Percentiles rank a stretch among this genome's conserved stretches.
Conservation (phyloP, 2,329 filamentous ascomycete genomes). For the Monilinia fructigena region DNA sequence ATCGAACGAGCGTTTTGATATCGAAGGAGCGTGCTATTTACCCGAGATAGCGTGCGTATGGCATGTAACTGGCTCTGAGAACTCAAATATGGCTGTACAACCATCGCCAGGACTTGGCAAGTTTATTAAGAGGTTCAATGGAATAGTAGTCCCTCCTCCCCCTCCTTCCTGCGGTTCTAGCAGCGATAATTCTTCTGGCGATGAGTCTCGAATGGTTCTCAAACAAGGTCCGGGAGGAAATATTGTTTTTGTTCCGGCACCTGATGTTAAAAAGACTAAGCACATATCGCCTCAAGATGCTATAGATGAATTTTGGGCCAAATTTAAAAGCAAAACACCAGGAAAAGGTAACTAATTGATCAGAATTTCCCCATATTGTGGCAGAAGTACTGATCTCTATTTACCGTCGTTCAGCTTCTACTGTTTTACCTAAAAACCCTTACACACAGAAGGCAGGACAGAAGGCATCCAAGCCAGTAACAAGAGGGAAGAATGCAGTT, state of each 20-base stretch:
- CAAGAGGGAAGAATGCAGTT: conserved; percentile 56
- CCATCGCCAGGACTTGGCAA: conserved; percentile 10
- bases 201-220: background rate
- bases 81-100: background rate
- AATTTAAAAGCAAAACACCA: conserved; percentile 67
- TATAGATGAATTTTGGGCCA: conserved; percentile 71
- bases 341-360: conserved; percentile 56
- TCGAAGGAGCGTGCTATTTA: background rate
- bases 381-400: conserved; percentile 10
- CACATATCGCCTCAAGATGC: conserved; percentile 63
- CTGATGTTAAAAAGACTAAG: conserved; percentile 41
- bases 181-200: conserved; percentile 12
- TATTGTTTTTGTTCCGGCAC: conserved; percentile 9
- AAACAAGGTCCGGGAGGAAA: conserved; percentile 19
- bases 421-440: conserved; percentile 66
- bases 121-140: conserved; percentile 5
- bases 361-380: background rate
- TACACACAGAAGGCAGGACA: conserved; percentile 61
- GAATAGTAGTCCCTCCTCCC: background rate
- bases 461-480: conserved; percentile 52
- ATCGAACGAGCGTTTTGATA: conserved; percentile 2
- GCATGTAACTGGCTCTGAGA: background rate
- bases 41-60: background rate
- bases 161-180: conserved; percentile 13
- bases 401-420: conserved; percentile 51